A percentile compares a stretch with the other conserved stretches of the same genome.
Evolutionary conservation across 148 eudicot genomes (phyloP).

Genomic region (Pouteria glomerata): DNA sequence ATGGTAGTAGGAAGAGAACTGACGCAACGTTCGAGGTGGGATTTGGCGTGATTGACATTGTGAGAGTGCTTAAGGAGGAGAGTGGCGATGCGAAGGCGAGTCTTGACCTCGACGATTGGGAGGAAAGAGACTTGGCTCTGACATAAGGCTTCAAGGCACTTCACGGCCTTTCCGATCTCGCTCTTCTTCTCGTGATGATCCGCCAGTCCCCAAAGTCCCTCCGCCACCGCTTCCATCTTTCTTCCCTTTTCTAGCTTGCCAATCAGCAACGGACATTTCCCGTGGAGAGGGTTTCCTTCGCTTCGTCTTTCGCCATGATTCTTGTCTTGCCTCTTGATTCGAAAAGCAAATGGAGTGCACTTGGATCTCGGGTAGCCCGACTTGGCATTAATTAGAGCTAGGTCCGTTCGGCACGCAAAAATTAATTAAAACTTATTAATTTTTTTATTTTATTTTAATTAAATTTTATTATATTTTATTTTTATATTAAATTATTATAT

Average conservation of each 20-base stretch:
- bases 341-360: no score
- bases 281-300: no score
- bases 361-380: no score
- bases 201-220: conserved; percentile 88
- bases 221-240: conserved; percentile 76
- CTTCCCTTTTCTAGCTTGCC: not conserved
- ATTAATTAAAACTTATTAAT: no score
- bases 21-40: conserved; percentile 92
- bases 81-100: conserved; percentile 75
- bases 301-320: no score
- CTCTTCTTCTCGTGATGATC: conserved; percentile 65
- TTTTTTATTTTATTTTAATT: no score
- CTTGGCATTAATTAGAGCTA: no score
- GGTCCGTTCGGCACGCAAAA: no score
- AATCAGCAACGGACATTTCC: not conserved
- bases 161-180: conserved; percentile 57
- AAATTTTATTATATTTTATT: no score
- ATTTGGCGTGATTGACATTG: conserved; percentile 76
- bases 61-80: conserved; percentile 68
- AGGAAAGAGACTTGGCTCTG: conserved; percentile 83
- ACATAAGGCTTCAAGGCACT: conserved; percentile 85
- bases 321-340: no score
- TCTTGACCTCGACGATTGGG: conserved; percentile 81
- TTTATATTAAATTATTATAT: no score
- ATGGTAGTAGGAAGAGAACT: no score